These are phyloP conservation scores for Amauroascus verrucosus DNA, from an alignment of 2,329 filamentous ascomycete genomes.

Conservation along the genomic window DNA sequence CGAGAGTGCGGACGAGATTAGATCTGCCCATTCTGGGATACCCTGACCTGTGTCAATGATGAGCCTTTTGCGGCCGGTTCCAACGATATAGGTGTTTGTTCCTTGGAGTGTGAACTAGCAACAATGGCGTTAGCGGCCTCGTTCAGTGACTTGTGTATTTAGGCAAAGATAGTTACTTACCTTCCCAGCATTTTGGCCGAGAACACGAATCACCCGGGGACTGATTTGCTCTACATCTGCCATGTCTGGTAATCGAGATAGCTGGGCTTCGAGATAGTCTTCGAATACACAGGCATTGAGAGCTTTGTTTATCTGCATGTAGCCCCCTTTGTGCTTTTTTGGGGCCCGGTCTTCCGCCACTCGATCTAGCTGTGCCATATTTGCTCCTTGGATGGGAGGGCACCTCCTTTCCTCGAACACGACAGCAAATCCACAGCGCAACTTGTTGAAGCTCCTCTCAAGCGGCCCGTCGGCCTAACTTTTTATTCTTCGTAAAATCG, in stretches of 20 bases:
- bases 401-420: not conserved
- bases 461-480: not conserved
- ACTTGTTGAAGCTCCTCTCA: not conserved
- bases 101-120: slow-evolving; percentile 53
- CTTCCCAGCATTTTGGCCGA: slow-evolving; percentile 33
- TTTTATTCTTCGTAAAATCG: too few relatives aligned
- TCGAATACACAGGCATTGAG: slow-evolving; percentile 41
- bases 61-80: slow-evolving; percentile 59
- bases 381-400: not conserved
- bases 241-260: slow-evolving; percentile 28
- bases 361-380: not conserved
- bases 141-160: not conserved
- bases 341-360: not conserved
- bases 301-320: slow-evolving; percentile 40
- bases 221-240: slow-evolving; percentile 35
- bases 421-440: not conserved
- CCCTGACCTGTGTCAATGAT: slow-evolving; percentile 88
- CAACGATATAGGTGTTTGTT: slow-evolving; percentile 89
- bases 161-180: not conserved
- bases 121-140: not conserved
- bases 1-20: slow-evolving; percentile 53
- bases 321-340: slow-evolving; percentile 26
- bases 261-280: slow-evolving; percentile 38
- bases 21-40: slow-evolving; percentile 57
- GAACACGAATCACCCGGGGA: slow-evolving; percentile 35